Conservation (phyloP, 129 eudicot species). For the Silybum marianum region DNA sequence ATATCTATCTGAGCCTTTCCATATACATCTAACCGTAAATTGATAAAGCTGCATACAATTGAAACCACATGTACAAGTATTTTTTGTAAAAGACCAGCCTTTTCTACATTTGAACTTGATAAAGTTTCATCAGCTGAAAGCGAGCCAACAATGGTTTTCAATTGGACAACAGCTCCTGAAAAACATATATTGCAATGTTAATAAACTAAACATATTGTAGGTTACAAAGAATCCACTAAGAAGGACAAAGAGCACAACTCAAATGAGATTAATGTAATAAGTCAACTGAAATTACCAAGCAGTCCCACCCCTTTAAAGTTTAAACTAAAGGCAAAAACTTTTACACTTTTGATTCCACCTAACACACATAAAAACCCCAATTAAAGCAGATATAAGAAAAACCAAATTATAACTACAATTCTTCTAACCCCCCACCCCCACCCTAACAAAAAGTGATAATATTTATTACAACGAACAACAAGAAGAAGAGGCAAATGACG, state of each 20-base stretch:
- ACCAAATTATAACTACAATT: neutral
- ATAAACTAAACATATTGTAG: neutral
- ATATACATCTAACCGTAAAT: conserved; percentile 45
- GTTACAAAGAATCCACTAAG: neutral
- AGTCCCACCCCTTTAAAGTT: conserved; percentile 4
- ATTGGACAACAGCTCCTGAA: conserved; percentile 94
- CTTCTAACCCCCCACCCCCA: neutral
- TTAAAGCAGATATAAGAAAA: neutral
- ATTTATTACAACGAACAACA: neutral
- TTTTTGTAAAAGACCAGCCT: conserved; percentile 59
- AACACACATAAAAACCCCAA: neutral
- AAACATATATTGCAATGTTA: conserved; percentile 23
- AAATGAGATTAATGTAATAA: conserved; percentile 13
- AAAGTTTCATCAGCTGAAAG: conserved; percentile 72
- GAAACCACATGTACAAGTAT: conserved; percentile 79
- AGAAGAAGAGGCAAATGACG: neutral
- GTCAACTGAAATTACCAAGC: conserved; percentile 7
- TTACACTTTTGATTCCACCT: neutral
- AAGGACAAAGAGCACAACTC: neutral
- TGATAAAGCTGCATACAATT: conserved; percentile 64
- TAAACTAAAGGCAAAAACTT: conserved; percentile 4
- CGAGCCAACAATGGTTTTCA: conserved; percentile 77
- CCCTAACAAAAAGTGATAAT: neutral
- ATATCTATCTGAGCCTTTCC: conserved; percentile 46
- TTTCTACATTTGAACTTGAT: conserved; percentile 52